phyloP scores from a whole-genome alignment of 2,329 filamentous ascomycete species.

The Aciculosporium take region DNA sequence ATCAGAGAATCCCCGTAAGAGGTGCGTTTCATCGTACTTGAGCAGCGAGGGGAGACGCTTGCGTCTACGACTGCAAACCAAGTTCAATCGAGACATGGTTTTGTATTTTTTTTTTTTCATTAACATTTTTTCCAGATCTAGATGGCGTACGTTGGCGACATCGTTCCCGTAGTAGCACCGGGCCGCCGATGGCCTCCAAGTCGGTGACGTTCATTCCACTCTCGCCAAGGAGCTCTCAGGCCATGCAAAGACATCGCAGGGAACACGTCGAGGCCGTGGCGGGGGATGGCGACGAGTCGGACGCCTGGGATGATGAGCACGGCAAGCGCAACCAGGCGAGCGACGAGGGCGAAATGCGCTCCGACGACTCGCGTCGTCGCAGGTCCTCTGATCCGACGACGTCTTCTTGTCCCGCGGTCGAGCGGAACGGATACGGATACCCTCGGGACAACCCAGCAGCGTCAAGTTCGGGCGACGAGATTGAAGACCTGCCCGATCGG shows the following conservation, averaged over 20 bases:
- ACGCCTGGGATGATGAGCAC: conserved; percentile 10
- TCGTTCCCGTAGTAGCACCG: neutral
- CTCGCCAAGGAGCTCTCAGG: conserved; percentile 33
- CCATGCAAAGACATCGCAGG: conserved; percentile 27
- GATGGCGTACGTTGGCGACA: conserved; percentile 16
- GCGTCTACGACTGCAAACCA: neutral
- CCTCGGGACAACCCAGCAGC: conserved; percentile 6
- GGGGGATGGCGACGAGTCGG: conserved; percentile 8
- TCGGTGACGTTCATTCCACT: conserved; percentile 34
- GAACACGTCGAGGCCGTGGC: conserved; percentile 17
- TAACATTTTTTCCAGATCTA: conserved; percentile 8
- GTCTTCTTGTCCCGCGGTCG: conserved; percentile 16
- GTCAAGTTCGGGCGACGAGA: conserved; percentile 19
- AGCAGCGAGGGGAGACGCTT: conserved; percentile 6
- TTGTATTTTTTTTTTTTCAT: neutral
- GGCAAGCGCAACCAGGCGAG: conserved; percentile 5
- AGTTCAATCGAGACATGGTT: conserved; percentile 7
- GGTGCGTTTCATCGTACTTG: conserved; percentile 23
- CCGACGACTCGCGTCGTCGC: conserved; percentile 11
- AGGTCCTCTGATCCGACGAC: conserved; percentile 22
- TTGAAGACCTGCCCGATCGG: conserved; percentile 32
- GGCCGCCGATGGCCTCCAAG: conserved; percentile 16
- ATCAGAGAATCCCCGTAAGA: conserved; percentile 11
- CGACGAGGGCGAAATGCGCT: neutral
- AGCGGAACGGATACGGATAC: conserved; percentile 8